Percentiles rank a stretch among this genome's conserved stretches.
phyloP scores from a whole-genome alignment of 2,329 filamentous ascomycete genomes.

The Nemania abortiva region DNA sequence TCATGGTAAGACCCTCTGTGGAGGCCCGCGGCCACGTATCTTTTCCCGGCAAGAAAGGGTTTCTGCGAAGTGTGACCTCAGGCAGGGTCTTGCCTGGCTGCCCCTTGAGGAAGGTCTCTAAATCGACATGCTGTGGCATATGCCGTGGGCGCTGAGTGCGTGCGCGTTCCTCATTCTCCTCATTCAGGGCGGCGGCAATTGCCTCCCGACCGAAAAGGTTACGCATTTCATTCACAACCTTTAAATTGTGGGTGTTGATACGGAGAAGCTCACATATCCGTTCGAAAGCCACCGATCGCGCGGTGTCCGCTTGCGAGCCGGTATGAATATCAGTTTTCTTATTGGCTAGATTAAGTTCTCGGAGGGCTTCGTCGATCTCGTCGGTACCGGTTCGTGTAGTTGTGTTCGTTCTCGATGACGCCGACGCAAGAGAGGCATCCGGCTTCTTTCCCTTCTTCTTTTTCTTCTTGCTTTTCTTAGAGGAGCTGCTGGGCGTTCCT shows the following conservation, averaged over 20 bases:
- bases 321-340: conserved; percentile 36
- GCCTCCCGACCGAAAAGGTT: conserved; percentile 67
- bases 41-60: conserved; percentile 87
- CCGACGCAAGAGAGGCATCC: conserved; percentile 30
- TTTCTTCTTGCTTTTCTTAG: conserved; percentile 53
- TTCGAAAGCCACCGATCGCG: conserved; percentile 45
- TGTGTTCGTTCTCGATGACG: conserved; percentile 34
- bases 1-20: conserved; percentile 87
- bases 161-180: conserved; percentile 60
- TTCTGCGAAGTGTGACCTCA: conserved; percentile 78
- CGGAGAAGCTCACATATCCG: conserved; percentile 59
- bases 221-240: conserved; percentile 91
- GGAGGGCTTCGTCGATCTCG: conserved; percentile 68
- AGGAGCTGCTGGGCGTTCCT: conserved; percentile 39
- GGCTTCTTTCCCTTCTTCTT: conserved; percentile 53
- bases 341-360: conserved; percentile 47
- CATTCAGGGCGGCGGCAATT: conserved; percentile 66
- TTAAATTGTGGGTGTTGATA: conserved; percentile 77
- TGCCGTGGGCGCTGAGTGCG: conserved; percentile 53
- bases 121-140: conserved; percentile 64
- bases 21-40: conserved; percentile 87
- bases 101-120: conserved; percentile 66
- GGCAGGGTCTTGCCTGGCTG: conserved; percentile 73
- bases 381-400: conserved; percentile 54
- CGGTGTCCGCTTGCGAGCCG: conserved; percentile 14